Evolutionary conservation across 1,284 basidiomycete species (phyloP).

Genomic region (Cryptococcus maquisensis): DNA sequence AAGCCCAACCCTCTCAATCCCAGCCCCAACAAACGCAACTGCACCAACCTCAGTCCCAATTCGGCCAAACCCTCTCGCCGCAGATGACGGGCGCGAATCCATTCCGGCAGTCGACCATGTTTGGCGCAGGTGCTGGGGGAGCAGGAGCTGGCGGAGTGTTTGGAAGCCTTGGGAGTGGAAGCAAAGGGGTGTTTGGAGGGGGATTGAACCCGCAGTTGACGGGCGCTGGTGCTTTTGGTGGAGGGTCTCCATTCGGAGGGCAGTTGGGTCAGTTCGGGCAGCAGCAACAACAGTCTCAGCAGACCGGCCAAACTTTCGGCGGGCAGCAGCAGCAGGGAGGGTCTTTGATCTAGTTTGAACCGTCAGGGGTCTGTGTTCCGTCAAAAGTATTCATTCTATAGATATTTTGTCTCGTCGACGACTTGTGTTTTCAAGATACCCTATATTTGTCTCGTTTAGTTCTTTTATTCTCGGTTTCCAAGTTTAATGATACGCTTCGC

Average conservation of each 20-base stretch:
- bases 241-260: constrained; percentile 28
- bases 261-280: constrained; percentile 19
- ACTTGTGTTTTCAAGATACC: too few species aligned
- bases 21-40: background rate
- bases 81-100: constrained; percentile 50
- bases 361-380: background rate
- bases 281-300: constrained; percentile 1
- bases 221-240: constrained; percentile 27
- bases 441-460: too few species aligned
- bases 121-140: background rate
- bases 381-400: background rate
- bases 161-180: background rate
- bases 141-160: background rate
- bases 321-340: background rate
- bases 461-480: too few species aligned
- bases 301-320: background rate
- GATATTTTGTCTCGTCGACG: background rate
- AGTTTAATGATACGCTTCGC: too few species aligned
- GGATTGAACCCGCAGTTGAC: constrained; percentile 1
- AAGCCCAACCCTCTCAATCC: background rate
- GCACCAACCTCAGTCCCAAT: background rate
- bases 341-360: background rate
- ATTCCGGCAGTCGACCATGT: constrained; percentile 31
- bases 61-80: background rate
- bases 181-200: background rate